A percentile compares a stretch with the other conserved stretches of the same genome.
Conservation (phyloP, 768 basidiomycete genomes). For the Mycena capillaripes region DNA sequence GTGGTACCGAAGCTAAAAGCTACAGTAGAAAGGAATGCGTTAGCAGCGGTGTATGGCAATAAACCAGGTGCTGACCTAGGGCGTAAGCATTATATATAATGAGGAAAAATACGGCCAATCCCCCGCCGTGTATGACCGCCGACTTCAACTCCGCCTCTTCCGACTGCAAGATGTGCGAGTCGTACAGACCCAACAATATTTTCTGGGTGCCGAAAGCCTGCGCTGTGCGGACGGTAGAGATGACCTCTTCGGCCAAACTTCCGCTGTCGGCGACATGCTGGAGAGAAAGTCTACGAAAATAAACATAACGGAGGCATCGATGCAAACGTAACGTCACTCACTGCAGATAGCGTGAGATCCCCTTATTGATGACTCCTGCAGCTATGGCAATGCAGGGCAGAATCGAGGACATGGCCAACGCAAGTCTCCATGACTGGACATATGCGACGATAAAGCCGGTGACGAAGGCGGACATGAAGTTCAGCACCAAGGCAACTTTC, state of each 20-base stretch:
- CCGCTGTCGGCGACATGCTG: constrained; percentile 85
- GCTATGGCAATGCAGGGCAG: constrained; percentile 86
- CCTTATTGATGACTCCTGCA: constrained; percentile 80
- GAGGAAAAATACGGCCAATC: constrained; percentile 85
- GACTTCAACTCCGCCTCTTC: constrained; percentile 68
- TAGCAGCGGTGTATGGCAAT: neutral
- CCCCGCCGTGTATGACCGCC: constrained; percentile 71
- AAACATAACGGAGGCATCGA: neutral
- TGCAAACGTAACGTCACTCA: constrained; percentile 51
- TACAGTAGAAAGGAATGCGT: constrained; percentile 41
- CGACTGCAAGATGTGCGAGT: constrained; percentile 69
- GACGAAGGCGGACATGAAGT: constrained; percentile 78
- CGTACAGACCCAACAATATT: constrained; percentile 74
- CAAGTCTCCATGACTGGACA: constrained; percentile 81
- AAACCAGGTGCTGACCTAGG: constrained; percentile 58
- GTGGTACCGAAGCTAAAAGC: constrained; percentile 94
- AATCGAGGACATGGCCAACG: constrained; percentile 86
- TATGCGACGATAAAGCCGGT: constrained; percentile 87
- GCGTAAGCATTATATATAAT: constrained; percentile 84
- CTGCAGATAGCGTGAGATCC: constrained; percentile 75
- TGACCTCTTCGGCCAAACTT: constrained; percentile 91
- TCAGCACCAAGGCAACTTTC: constrained; percentile 81
- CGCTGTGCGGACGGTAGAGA: constrained; percentile 89
- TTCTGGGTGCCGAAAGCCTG: constrained; percentile 92
- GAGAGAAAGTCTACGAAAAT: constrained; percentile 67